Conservation (phyloP, 805 yeast species). For the Nakazawaea laoshanensis region DNA sequence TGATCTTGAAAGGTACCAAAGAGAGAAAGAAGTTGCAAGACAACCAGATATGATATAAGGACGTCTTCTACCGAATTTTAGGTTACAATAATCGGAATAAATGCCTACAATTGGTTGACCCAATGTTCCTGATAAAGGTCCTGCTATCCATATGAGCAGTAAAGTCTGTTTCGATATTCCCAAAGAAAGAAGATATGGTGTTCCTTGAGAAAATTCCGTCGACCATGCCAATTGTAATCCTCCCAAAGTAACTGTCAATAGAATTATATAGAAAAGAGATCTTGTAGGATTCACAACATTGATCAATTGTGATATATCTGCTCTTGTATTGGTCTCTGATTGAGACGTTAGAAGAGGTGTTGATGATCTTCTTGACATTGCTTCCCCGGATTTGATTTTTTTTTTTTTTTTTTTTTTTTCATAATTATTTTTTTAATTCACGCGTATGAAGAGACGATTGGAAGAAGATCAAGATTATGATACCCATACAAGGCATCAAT, state of each 20-base stretch:
- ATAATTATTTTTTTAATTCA: no score
- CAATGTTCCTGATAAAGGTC: constrained; percentile 54
- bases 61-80: constrained; percentile 40
- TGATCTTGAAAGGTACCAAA: constrained; percentile 38
- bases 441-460: no score
- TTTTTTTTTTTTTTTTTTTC: no score
- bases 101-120: constrained; percentile 61
- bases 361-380: constrained; percentile 7
- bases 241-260: constrained; percentile 41
- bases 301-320: constrained; percentile 7
- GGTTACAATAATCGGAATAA: constrained; percentile 41
- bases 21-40: constrained; percentile 33
- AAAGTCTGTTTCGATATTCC: constrained; percentile 49
- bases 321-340: not conserved
- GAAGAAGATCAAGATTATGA: no score
- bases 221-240: constrained; percentile 61
- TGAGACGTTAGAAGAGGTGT: constrained; percentile 6
- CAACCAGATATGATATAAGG: constrained; percentile 54
- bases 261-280: constrained; percentile 32
- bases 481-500: constrained; percentile 4
- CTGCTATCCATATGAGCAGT: constrained; percentile 60
- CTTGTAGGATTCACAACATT: constrained; percentile 32
- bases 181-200: constrained; percentile 51
- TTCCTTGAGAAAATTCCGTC: constrained; percentile 56
- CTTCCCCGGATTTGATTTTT: not conserved